Evolutionary conservation across 2,329 filamentous ascomycete species (phyloP), one percentile per base, ranked within the genome.

Genomic region (Cephalotrichum gorgonifer): DNA sequence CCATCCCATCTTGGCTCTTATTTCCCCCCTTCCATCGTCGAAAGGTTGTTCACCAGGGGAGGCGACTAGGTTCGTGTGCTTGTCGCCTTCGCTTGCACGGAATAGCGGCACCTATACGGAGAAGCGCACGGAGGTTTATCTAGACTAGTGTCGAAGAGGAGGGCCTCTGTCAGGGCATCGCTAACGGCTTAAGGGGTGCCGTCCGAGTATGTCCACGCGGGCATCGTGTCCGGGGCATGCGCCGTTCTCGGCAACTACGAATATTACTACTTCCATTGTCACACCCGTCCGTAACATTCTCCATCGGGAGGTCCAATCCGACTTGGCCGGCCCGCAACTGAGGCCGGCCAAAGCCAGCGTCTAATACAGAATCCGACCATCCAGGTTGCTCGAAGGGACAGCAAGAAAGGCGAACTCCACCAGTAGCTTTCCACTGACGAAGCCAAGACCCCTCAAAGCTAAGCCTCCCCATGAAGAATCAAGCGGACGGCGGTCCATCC

Each of bases 1-100:
- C 48, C 41, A 44, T 49, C 47, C 35, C 47, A 49, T 44, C 47
- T 49, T 43, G 47, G 39, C 46, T 4, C 17, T 27, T 26, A 22
- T 9, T 22, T 5, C 12, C 14, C 20, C 14, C 14, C 28, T 9
- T 14, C 9, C 20, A 23, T 17, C 14, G 17, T 12, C 11, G 27
- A 14, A 17, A 17, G 22, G 25, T 15, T 44, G n/a, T 22, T 30
- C 14, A 26, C 12, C 15, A 14, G 26, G 25, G 25, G 9, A 31
- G 27, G 26, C 6, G 43, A 15, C 11, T 30, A 20, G 43, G 26
- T 44, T 30, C 8, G 43, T 30, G 43, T 15, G 43, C 14, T 27
- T 44, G 26, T 30, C 22, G 35, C 35, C 35, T 22, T 39, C 35
- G 35, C 6, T n/a, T n/a, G 35, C 15, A 39, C 22, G n/a, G 17